Base-by-base conservation (phyloP, 768 basidiomycete genomes). In the Lentinula guzmanii region DNA sequence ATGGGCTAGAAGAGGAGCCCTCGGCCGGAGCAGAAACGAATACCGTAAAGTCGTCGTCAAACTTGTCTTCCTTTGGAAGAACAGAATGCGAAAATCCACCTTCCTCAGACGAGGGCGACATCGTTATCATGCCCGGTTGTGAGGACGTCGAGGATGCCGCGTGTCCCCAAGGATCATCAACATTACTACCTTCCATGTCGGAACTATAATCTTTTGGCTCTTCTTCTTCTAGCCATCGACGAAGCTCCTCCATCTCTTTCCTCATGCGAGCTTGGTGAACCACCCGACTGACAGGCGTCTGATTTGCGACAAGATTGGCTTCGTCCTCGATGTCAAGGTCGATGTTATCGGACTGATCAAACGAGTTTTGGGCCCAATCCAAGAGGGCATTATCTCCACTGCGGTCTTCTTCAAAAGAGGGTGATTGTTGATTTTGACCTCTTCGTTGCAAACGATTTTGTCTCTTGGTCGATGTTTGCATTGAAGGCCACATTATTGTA, bases 401-500 rank as follows among this genome's bases (percentile, higher is more conserved):
- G 10, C 10, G 13, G 7, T 39, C 37, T 13, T 8, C 7, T 8
- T 39, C 9, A 8, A 13, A 39, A 8, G 37, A 8, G 13, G 11
- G 4, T n/a, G 16, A n/a, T 43, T 13, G 11, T 43, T 43, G 13
- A 43, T 43, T 16, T 2, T 21, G 9, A 18, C 9, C 58, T 1
- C 16, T 60, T 60, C 58, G 58, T 21, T 45, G 42, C 2, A 41
- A 10, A 34, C 15, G 68, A 4, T 65, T 65, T 34, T 63, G 42
- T 54, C 35, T 54, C 45, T 66, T 65, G n/a, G 68, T 67, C 35
- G 69, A 72, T 24, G 81, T 75, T 52, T 82, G 73, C 83, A 94
- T 86, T 0, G 87, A 88, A 4, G 91, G 87, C 91, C 91, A 94
- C 87, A 93, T 91, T 66, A 94, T 84, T 0, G 92, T 92, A 70